Evolutionary conservation across 305 asterid species (phyloP), one percentile per base, ranked within the genome.

Genomic region (Fraxinus nigra): DNA sequence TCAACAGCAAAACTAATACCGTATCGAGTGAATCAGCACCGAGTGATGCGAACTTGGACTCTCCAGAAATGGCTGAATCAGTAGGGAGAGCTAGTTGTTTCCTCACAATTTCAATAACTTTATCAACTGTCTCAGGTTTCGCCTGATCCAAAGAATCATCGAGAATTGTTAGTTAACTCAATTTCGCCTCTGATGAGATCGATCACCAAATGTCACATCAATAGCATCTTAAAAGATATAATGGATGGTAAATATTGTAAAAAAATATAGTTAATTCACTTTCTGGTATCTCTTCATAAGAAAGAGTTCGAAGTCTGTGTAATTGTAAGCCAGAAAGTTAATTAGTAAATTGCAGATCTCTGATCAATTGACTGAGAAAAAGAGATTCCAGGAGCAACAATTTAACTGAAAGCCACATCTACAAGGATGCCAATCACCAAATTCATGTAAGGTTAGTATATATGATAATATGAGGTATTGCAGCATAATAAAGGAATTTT

Each of bases 11-110:
- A 30, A 73, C 40, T 67, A 67, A 30, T 67, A 96, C 99, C 85
- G 99, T 96, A 90, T 96, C 99, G 37, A 96, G 98, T 79, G 99
- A 96, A 89, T 96, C 99, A 61, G 99, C 99, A 77, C 99, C 99
- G 67, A 96, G 97, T 2, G 86, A 11, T 2, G 91, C 80, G 82
- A 96, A 94, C 59, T 85, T 92, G 0, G 99, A 93, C 76, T 86
- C 93, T 79, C 98, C 99, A 20, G 34, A 32, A 69, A 96, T 95
- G 14, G 79, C 88, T 34, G 89, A 82, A 3, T 91, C 92, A 7
- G 51, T 90, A 13, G 95, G 72, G 80, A 96, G 97, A 73, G 99
- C 99, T 80, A 96, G 90, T 82, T 96, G 99, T 84, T 96, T 93
- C 88, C 85, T 96, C 92, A 96, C 99, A 77, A 96, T 96, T 56